Evolutionary conservation across 2,329 filamentous ascomycete species (phyloP).

Genomic region (Neofusicoccum umdonicola): DNA sequence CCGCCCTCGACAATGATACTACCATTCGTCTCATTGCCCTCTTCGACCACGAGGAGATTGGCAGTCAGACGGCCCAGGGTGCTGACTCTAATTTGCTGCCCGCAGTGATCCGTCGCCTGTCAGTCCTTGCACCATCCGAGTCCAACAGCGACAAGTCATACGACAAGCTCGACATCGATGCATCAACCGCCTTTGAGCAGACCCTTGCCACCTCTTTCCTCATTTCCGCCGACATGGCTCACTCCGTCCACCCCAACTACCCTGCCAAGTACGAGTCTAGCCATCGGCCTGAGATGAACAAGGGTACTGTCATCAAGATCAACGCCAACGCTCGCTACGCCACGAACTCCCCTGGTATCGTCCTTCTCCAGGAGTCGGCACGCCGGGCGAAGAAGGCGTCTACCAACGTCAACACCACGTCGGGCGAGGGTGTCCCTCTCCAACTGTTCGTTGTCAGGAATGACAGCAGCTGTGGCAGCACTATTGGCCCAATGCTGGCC

Average conservation of each 20-base stretch:
- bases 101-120: constrained; percentile 80
- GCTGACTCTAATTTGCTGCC: constrained; percentile 91
- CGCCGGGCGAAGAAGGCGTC: constrained; percentile 52
- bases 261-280: constrained; percentile 84
- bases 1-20: constrained; percentile 69
- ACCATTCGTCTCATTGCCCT: constrained; percentile 88
- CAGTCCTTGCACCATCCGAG: constrained; percentile 66
- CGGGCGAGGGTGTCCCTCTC: constrained; percentile 71
- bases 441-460: constrained; percentile 97
- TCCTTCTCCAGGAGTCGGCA: constrained; percentile 85
- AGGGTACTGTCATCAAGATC: constrained; percentile 94
- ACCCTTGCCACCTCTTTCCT: constrained; percentile 88
- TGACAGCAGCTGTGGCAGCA: constrained; percentile 90
- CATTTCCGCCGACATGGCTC: constrained; percentile 95
- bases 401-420: constrained; percentile 38
- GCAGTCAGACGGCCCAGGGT: constrained; percentile 86
- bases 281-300: constrained; percentile 93
- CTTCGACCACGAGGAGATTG: constrained; percentile 98
- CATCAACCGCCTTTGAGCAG: constrained; percentile 85
- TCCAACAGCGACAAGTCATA: constrained; percentile 63
- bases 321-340: constrained; percentile 97
- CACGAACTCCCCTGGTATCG: constrained; percentile 93
- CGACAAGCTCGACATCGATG: constrained; percentile 58
- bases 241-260: constrained; percentile 95
- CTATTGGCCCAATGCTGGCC: constrained; percentile 94